phyloP scores from a whole-genome alignment of 2,329 filamentous ascomycete genomes.

The Neofusicoccum sp. region DNA sequence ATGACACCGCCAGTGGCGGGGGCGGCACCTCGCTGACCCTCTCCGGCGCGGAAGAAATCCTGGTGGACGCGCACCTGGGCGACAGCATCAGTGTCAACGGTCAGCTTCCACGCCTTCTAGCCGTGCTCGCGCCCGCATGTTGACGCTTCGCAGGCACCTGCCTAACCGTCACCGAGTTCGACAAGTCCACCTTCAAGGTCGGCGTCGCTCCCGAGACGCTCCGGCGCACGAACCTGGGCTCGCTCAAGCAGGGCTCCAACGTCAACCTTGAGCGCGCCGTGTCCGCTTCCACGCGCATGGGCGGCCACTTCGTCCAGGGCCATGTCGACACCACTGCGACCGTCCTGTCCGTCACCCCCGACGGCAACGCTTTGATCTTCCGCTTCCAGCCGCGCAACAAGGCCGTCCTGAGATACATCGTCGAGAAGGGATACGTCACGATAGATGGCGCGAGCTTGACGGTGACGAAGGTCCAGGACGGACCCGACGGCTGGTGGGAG shows the following conservation, averaged over 20 bases:
- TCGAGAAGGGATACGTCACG: conserved; percentile 95
- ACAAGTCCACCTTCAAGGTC: conserved; percentile 72
- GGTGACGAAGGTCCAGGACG: conserved; percentile 82
- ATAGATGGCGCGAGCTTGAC: conserved; percentile 95
- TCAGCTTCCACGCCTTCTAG: conserved; percentile 22
- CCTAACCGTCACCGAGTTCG: conserved; percentile 83
- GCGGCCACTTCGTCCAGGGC: conserved; percentile 96
- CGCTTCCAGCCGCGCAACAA: conserved; percentile 73
- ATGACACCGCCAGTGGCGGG: conserved; percentile 68
- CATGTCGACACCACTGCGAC: conserved; percentile 90
- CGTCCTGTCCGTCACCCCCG: conserved; percentile 71
- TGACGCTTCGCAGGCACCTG: conserved; percentile 63
- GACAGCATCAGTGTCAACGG: conserved; percentile 97
- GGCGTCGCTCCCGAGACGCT: conserved; percentile 95
- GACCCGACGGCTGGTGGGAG: conserved; percentile 80
- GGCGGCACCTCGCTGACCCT: conserved; percentile 92
- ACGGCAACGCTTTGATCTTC: conserved; percentile 90
- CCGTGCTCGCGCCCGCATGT: neutral
- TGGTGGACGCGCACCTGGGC: conserved; percentile 80
- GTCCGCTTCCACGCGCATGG: conserved; percentile 89
- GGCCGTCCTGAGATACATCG: conserved; percentile 78
- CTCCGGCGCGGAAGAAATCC: conserved; percentile 71
- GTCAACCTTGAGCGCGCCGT: conserved; percentile 97
- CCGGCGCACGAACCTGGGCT: conserved; percentile 91
- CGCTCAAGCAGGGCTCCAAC: conserved; percentile 62